Percentiles rank a stretch among this genome's conserved stretches.
phyloP scores from a whole-genome alignment of 805 yeast species.

The Nakazawaea molendinolei region DNA sequence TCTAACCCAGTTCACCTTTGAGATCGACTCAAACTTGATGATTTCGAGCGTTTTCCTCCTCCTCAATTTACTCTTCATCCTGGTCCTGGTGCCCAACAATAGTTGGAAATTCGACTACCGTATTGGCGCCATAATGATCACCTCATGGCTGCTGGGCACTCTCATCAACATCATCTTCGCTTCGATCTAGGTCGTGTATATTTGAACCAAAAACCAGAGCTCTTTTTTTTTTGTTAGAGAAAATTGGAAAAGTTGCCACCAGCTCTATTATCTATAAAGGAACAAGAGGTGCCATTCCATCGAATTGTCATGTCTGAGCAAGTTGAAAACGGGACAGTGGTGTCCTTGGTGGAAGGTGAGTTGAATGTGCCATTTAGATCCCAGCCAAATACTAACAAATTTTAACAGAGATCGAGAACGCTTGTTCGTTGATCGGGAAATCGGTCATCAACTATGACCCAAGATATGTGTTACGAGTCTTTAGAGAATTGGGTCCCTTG shows the following conservation, averaged over 20 bases:
- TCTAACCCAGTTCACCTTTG: constrained; percentile 19
- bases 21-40: constrained; percentile 31
- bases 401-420: constrained; percentile 14
- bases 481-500: constrained; percentile 74
- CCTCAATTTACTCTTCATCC: constrained; percentile 28
- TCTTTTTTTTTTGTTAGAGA: no score
- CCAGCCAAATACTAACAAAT: constrained; percentile 1
- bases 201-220: not conserved
- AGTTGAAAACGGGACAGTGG: not conserved
- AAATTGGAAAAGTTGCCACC: constrained; percentile 3
- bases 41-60: constrained; percentile 36
- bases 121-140: constrained; percentile 32
- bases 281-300: not conserved
- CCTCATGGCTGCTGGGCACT: constrained; percentile 36
- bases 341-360: not conserved
- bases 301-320: constrained; percentile 1
- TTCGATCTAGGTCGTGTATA: not conserved
- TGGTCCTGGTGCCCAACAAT: constrained; percentile 31
- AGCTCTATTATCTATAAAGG: not conserved
- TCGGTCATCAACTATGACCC: constrained; percentile 75
- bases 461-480: constrained; percentile 76
- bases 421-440: constrained; percentile 44
- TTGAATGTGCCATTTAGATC: no score
- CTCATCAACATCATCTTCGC: constrained; percentile 22
- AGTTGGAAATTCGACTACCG: constrained; percentile 33